phyloP scores from a whole-genome alignment of 2,329 filamentous ascomycete genomes.

The Colletotrichum tropicicola region DNA sequence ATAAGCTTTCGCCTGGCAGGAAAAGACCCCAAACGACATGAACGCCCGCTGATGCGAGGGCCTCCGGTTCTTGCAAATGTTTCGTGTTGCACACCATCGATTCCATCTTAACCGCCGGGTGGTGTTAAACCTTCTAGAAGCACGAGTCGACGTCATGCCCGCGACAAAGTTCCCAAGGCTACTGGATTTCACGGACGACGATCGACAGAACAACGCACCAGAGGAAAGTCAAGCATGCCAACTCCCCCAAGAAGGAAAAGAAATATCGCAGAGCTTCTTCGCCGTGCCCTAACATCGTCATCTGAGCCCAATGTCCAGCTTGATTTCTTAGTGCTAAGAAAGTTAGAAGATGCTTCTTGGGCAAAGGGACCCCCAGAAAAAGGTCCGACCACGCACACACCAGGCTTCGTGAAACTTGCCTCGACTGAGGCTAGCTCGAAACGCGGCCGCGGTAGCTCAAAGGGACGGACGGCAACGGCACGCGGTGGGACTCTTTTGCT shows the following conservation, averaged over 20 bases:
- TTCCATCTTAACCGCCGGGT: no score
- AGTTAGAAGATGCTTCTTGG: background rate
- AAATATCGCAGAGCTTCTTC: background rate
- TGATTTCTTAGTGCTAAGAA: background rate
- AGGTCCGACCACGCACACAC: background rate
- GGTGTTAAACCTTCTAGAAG: no score
- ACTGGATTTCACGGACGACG: background rate
- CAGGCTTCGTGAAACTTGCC: constrained; percentile 13
- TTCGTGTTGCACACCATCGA: no score
- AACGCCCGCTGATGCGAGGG: background rate
- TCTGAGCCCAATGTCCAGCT: background rate
- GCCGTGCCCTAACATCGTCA: background rate
- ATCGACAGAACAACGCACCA: background rate
- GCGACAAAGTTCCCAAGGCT: background rate
- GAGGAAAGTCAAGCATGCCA: background rate
- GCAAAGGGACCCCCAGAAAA: background rate
- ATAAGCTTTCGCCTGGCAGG: background rate
- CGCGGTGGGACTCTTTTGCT: background rate
- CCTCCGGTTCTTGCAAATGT: no score
- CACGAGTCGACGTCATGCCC: background rate
- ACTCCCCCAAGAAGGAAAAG: background rate
- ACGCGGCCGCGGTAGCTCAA: constrained; percentile 10
- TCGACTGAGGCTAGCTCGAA: constrained; percentile 23
- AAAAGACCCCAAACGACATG: background rate
- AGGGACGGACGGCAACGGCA: background rate